A percentile compares a stretch with the other conserved stretches of the same genome.
phyloP scores from a whole-genome alignment of 345 rosid genomes.

The Corchorus olitorius region DNA sequence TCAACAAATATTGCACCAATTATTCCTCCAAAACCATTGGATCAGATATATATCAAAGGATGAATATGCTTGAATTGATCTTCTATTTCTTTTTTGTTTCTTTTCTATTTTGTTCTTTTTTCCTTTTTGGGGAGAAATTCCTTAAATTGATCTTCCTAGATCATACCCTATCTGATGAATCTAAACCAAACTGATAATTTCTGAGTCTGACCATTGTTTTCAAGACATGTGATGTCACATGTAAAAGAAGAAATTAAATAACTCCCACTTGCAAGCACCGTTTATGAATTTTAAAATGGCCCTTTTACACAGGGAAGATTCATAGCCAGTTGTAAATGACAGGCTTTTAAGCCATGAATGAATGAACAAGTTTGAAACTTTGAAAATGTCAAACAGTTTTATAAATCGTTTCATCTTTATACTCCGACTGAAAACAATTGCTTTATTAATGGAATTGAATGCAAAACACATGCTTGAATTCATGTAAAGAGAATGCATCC shows the following conservation, averaged over 20 bases:
- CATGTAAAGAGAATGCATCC: not conserved
- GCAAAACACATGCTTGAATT: not conserved
- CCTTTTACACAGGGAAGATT: not conserved
- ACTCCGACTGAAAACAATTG: not conserved
- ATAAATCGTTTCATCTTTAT: not conserved
- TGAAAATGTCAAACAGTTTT: not conserved
- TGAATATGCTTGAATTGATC: not conserved
- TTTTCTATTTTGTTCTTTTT: not conserved
- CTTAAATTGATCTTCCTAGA: not conserved
- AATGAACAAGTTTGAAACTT: not conserved
- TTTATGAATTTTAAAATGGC: not conserved
- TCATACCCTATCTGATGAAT: not conserved
- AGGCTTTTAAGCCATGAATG: not conserved
- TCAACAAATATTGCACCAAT: not conserved
- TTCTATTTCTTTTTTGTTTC: too few relatives aligned
- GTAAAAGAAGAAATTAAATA: not conserved
- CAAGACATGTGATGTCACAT: constrained; percentile 10
- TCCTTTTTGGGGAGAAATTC: not conserved
- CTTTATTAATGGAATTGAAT: not conserved
- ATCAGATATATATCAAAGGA: not conserved
- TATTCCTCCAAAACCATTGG: not conserved
- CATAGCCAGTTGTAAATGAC: constrained; percentile 12
- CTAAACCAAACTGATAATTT: not conserved
- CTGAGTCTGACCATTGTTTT: not conserved
- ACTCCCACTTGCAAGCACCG: not conserved